Percentiles rank a stretch among this genome's conserved stretches.
Evolutionary conservation across 1,284 basidiomycete genomes (phyloP).

Genomic region (Tylopilus sp.): DNA sequence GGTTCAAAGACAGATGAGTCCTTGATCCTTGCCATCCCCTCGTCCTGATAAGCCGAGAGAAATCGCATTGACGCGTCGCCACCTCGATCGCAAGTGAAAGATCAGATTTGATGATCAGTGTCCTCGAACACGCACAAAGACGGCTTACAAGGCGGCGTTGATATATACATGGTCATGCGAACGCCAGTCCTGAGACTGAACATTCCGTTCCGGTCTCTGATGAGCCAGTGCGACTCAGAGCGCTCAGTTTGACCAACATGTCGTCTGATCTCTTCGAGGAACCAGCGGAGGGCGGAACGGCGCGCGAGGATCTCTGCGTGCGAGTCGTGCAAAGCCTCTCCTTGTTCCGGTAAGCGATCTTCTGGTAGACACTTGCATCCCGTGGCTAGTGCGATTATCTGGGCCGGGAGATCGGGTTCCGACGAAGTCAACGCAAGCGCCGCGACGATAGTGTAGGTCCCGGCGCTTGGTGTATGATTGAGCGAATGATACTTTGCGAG

Average conservation of each 20-base stretch:
- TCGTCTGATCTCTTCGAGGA: conserved; percentile 66
- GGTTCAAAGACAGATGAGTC: conserved; percentile 42
- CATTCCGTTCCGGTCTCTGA: conserved; percentile 35
- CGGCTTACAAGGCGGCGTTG: conserved; percentile 81
- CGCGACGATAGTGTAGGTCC: conserved; percentile 62
- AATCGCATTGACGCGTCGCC: conserved; percentile 87
- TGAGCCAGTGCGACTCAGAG: conserved; percentile 50
- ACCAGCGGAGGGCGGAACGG: conserved; percentile 78
- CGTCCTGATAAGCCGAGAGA: conserved; percentile 70
- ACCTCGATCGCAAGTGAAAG: conserved; percentile 46
- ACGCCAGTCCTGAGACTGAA: conserved; percentile 55
- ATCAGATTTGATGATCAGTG: conserved; percentile 8
- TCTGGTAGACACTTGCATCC: conserved; percentile 87
- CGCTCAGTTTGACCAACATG: conserved; percentile 18
- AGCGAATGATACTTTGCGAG: conserved; percentile 46
- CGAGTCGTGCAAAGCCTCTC: conserved; percentile 84
- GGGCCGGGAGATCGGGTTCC: conserved; percentile 23
- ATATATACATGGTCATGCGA: conserved; percentile 74
- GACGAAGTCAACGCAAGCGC: conserved; percentile 49
- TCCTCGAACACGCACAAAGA: conserved; percentile 5
- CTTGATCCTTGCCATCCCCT: conserved; percentile 67
- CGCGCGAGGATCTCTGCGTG: conserved; percentile 90
- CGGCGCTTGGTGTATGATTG: conserved; percentile 46
- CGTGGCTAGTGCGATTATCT: conserved; percentile 74
- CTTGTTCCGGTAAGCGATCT: conserved; percentile 59